A percentile compares a stretch with the other conserved stretches of the same genome.
Evolutionary conservation across 2,329 filamentous ascomycete species (phyloP).

Genomic region (Aspergillus arachidicola): DNA sequence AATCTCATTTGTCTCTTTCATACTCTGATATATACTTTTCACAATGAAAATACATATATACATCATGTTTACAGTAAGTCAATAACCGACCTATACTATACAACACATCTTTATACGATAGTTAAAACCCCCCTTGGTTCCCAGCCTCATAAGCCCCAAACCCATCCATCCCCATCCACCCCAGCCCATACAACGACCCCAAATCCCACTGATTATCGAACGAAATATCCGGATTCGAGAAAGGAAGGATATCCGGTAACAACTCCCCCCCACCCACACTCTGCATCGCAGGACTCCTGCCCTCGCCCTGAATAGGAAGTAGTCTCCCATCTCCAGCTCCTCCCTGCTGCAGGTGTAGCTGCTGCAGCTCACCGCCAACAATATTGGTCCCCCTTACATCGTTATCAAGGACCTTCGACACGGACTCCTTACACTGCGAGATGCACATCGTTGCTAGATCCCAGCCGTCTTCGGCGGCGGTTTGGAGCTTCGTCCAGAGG

Average conservation of each 20-base stretch:
- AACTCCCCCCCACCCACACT: neutral
- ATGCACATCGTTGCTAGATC: constrained; percentile 26
- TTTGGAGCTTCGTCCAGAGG: constrained; percentile 17
- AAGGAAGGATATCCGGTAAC: constrained; percentile 17
- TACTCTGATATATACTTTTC: neutral
- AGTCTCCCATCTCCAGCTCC: neutral
- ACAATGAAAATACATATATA: neutral
- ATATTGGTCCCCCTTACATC: neutral
- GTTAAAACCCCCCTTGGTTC: neutral
- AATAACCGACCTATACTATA: neutral
- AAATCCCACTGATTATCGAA: constrained; percentile 20
- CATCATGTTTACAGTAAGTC: neutral
- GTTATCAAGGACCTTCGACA: constrained; percentile 16
- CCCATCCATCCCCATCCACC: constrained; percentile 15
- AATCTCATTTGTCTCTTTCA: neutral
- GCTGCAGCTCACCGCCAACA: neutral
- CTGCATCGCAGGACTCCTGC: neutral
- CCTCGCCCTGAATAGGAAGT: neutral
- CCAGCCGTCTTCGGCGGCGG: constrained; percentile 20
- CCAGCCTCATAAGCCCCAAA: constrained; percentile 4
- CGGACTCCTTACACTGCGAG: constrained; percentile 20
- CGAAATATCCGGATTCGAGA: constrained; percentile 17
- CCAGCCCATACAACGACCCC: constrained; percentile 12
- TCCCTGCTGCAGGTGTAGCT: neutral
- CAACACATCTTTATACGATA: neutral